A percentile compares a stretch with the other conserved stretches of the same genome.
These are phyloP conservation scores for Diaporthe citri DNA, from an alignment of 2,329 filamentous ascomycete species.

Conservation along the genomic window DNA sequence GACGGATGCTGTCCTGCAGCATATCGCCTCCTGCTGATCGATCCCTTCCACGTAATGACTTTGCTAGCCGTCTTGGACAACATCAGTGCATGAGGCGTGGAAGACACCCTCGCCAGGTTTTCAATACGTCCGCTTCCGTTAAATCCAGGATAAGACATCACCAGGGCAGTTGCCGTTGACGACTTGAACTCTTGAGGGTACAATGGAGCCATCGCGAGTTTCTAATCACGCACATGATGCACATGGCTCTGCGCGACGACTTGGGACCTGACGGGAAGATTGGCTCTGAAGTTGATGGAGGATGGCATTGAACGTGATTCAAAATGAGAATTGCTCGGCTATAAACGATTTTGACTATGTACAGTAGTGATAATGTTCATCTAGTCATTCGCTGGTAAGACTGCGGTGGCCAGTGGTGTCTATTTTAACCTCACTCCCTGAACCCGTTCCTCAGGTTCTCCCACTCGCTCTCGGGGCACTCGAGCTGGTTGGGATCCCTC, in stretches of 20 bases:
- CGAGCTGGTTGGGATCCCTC: conserved; percentile 68
- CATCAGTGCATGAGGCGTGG: too few species aligned
- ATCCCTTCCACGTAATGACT: neutral
- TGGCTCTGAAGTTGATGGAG: too few species aligned
- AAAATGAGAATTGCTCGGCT: neutral
- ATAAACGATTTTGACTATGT: neutral
- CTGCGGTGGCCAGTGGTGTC: conserved; percentile 41
- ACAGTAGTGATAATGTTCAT: neutral
- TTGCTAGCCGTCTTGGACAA: neutral
- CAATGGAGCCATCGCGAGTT: neutral
- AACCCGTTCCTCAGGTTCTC: conserved; percentile 76
- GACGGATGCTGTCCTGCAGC: neutral
- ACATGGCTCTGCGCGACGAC: too few species aligned
- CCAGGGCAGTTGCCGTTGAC: neutral
- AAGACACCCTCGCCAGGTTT: neutral
- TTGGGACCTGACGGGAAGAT: neutral
- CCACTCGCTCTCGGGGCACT: conserved; percentile 76
- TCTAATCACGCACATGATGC: neutral
- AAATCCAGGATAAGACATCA: neutral
- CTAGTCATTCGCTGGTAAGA: neutral
- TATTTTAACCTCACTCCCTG: conserved; percentile 51
- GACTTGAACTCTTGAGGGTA: neutral
- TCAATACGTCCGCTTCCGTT: too few species aligned
- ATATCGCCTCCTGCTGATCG: neutral
- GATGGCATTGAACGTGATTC: too few species aligned